phyloP scores from a whole-genome alignment of 2,329 filamentous ascomycete genomes.

The Sclerotinia nivalis region DNA sequence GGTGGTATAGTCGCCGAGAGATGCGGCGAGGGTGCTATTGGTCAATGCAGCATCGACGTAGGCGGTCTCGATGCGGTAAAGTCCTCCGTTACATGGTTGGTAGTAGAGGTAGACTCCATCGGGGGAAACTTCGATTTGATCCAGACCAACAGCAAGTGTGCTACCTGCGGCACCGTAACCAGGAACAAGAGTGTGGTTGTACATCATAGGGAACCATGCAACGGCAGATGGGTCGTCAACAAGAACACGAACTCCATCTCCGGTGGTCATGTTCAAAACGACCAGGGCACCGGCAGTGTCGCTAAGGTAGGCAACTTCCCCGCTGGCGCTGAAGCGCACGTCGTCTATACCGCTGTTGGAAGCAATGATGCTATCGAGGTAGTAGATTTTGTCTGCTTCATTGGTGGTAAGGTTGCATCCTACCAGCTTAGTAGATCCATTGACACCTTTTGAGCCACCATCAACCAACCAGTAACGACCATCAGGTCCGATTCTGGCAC shows the following conservation, averaged over 20 bases:
- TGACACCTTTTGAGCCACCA: neutral
- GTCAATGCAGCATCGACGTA: conserved; percentile 42
- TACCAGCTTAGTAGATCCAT: conserved; percentile 41
- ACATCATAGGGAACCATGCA: conserved; percentile 39
- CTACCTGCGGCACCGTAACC: conserved; percentile 29
- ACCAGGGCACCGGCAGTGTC: conserved; percentile 63
- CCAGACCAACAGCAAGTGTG: conserved; percentile 39
- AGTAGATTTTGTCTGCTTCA: conserved; percentile 40
- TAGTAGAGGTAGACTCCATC: conserved; percentile 44
- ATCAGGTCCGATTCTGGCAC: neutral
- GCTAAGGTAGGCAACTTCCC: conserved; percentile 69
- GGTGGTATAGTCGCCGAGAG: conserved; percentile 36
- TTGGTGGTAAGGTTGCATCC: conserved; percentile 32
- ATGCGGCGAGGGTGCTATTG: conserved; percentile 39
- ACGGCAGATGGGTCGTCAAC: conserved; percentile 36
- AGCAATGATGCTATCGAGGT: conserved; percentile 41
- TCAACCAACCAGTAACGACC: conserved; percentile 6
- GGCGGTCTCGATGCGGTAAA: conserved; percentile 42
- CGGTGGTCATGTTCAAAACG: conserved; percentile 38
- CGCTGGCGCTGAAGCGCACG: conserved; percentile 41
- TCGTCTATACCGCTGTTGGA: conserved; percentile 42
- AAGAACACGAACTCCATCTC: conserved; percentile 37
- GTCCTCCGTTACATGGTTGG: conserved; percentile 43
- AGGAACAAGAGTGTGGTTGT: conserved; percentile 38
- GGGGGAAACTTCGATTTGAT: conserved; percentile 46